Percentiles rank a stretch among this genome's conserved stretches.
Evolutionary conservation across 208 protist species (phyloP).

Genomic region (Trypanosoma scelopori): DNA sequence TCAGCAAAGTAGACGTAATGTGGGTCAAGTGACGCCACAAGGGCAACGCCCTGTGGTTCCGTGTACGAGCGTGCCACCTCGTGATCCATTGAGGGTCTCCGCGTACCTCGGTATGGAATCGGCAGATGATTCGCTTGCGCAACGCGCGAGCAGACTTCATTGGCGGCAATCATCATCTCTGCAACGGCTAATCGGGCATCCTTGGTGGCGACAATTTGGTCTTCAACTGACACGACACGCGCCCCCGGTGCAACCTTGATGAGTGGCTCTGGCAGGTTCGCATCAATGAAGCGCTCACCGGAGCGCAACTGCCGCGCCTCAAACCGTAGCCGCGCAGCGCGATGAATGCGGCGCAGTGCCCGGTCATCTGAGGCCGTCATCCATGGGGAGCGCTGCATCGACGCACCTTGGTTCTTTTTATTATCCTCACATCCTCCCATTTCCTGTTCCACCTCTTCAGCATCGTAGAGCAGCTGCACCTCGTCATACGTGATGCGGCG

Average conservation of each 20-base stretch:
- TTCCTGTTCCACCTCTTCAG: neutral
- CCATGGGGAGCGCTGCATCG: constrained; percentile 41
- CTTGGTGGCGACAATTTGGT: constrained; percentile 77
- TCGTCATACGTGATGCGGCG: constrained; percentile 89
- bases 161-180: constrained; percentile 91
- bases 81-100: constrained; percentile 73
- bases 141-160: constrained; percentile 89
- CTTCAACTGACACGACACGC: constrained; percentile 60
- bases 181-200: constrained; percentile 82
- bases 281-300: constrained; percentile 36
- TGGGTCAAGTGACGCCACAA: constrained; percentile 51
- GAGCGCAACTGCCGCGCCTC: constrained; percentile 42
- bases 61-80: constrained; percentile 56
- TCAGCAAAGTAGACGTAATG: constrained; percentile 67
- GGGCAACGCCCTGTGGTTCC: constrained; percentile 62
- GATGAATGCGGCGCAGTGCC: constrained; percentile 56
- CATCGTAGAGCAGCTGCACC: constrained; percentile 63
- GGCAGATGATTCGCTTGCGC: constrained; percentile 70
- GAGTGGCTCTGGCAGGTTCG: constrained; percentile 72
- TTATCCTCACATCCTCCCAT: neutral
- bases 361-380: constrained; percentile 42
- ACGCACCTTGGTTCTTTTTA: neutral
- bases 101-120: constrained; percentile 83
- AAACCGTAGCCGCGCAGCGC: constrained; percentile 44
- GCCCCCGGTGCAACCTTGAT: constrained; percentile 55